These are phyloP conservation scores for Chlorella vulgaris DNA, from an alignment of 139 green algal genomes.

Conservation along the genomic window DNA sequence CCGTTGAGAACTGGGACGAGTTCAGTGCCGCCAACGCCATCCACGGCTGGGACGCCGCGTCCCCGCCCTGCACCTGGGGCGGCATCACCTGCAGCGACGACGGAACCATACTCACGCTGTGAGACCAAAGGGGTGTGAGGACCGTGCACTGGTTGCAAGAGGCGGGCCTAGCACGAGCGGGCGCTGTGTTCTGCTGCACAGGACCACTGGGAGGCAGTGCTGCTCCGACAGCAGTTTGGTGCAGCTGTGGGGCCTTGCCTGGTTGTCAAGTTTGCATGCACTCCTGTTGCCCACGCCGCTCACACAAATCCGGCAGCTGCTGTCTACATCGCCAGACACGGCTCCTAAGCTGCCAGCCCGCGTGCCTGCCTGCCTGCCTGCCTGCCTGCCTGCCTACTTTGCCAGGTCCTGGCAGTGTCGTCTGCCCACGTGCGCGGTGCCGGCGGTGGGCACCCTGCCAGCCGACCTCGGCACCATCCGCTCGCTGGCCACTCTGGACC, in stretches of 20 bases:
- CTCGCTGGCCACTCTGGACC: conserved; percentile 19
- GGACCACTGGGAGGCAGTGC: no score
- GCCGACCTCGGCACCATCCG: neutral
- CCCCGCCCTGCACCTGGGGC: conserved; percentile 16
- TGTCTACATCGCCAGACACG: neutral
- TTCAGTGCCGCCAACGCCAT: conserved; percentile 27
- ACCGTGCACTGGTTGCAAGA: neutral
- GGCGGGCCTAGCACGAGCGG: neutral
- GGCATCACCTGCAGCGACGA: conserved; percentile 28
- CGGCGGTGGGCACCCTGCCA: conserved; percentile 22
- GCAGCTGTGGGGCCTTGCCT: neutral
- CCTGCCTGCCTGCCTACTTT: no score
- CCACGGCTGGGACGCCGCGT: conserved; percentile 12
- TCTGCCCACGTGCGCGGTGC: conserved; percentile 12
- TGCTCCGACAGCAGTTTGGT: no score
- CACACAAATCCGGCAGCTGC: no score
- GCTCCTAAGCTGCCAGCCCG: neutral
- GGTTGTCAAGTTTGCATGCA: no score
- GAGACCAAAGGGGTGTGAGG: neutral
- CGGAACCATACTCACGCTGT: conserved; percentile 24
- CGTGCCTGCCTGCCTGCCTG: neutral
- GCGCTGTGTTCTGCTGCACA: neutral
- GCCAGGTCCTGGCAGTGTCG: conserved; percentile 34
- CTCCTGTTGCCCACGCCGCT: no score
- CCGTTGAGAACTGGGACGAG: conserved; percentile 31